These are phyloP conservation scores for Rhamnella rubrinervis DNA, from an alignment of 331 rosid species.

Conservation along the genomic window DNA sequence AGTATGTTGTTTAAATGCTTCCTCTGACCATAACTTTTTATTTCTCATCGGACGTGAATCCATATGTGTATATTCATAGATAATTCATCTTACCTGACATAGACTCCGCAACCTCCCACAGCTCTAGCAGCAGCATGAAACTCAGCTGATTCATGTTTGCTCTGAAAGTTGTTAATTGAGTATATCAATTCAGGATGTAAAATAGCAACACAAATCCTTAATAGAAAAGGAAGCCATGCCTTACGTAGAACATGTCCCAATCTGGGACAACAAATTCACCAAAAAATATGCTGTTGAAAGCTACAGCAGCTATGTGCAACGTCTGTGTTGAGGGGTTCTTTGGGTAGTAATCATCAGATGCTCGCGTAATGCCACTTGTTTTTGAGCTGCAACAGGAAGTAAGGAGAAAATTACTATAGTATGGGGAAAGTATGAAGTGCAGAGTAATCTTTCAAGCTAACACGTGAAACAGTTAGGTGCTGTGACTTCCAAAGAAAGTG, in stretches of 20 bases:
- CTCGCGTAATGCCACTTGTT: slow-evolving; percentile 37
- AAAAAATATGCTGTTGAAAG: slow-evolving; percentile 47
- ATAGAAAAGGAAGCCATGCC: slow-evolving; percentile 1
- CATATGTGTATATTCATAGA: background rate
- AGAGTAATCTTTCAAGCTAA: background rate
- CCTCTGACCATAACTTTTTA: no score
- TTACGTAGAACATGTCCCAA: slow-evolving; percentile 58
- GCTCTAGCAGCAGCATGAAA: slow-evolving; percentile 50
- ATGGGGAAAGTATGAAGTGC: background rate
- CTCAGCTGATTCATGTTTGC: slow-evolving; percentile 41
- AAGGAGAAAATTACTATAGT: background rate
- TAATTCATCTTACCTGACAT: slow-evolving; percentile 34
- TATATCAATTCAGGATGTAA: slow-evolving; percentile 7
- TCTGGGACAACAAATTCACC: slow-evolving; percentile 50
- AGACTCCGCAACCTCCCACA: slow-evolving; percentile 45
- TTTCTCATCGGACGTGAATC: no score
- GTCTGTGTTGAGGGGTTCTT: slow-evolving; percentile 38
- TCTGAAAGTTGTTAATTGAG: slow-evolving; percentile 24
- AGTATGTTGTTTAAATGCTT: no score
- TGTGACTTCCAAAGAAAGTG: background rate
- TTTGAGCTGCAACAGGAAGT: slow-evolving; percentile 30
- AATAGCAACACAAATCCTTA: background rate
- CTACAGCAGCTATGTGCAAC: slow-evolving; percentile 42
- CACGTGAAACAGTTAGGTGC: background rate
- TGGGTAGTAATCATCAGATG: slow-evolving; percentile 47